A percentile compares a stretch with the other conserved stretches of the same genome.
Conservation (phyloP, 345 rosid genomes). For the Abelmoschus esculentus region DNA sequence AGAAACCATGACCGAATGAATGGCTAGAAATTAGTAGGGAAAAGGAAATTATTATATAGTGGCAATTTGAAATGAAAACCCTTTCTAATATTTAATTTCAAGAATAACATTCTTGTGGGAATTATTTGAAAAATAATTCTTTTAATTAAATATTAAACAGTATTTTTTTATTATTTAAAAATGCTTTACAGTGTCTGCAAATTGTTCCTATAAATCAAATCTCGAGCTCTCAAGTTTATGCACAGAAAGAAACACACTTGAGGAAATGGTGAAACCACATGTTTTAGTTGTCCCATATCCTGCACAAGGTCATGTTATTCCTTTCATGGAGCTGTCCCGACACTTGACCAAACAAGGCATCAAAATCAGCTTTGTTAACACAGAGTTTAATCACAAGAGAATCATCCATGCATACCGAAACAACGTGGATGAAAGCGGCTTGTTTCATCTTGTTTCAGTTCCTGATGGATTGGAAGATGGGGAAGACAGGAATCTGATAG, state of each 20-base stretch:
- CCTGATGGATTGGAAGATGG: slow-evolving; percentile 37
- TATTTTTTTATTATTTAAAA: too few relatives aligned
- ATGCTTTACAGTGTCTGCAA: too few relatives aligned
- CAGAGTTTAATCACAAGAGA: slow-evolving; percentile 26
- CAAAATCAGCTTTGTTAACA: slow-evolving; percentile 31
- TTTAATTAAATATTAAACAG: too few relatives aligned
- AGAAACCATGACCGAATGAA: too few relatives aligned
- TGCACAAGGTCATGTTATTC: slow-evolving; percentile 48
- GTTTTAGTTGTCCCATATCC: slow-evolving; percentile 36
- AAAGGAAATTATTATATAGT: too few relatives aligned
- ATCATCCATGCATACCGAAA: slow-evolving; percentile 18
- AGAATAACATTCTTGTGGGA: too few relatives aligned
- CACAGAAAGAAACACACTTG: too few relatives aligned
- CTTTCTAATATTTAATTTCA: too few relatives aligned
- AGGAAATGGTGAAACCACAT: slow-evolving; percentile 26
- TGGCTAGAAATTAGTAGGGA: too few relatives aligned
- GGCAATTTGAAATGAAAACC: too few relatives aligned
- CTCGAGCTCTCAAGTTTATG: neutral
- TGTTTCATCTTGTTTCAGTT: slow-evolving; percentile 30
- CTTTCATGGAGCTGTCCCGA: slow-evolving; percentile 29
- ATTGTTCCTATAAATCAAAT: neutral
- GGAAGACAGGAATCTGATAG: slow-evolving; percentile 28
- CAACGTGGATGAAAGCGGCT: neutral
- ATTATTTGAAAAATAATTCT: too few relatives aligned
- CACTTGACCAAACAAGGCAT: slow-evolving; percentile 18